Conservation (phyloP, 1,284 basidiomycete species). For the Cryptococcus sp. region DNA sequence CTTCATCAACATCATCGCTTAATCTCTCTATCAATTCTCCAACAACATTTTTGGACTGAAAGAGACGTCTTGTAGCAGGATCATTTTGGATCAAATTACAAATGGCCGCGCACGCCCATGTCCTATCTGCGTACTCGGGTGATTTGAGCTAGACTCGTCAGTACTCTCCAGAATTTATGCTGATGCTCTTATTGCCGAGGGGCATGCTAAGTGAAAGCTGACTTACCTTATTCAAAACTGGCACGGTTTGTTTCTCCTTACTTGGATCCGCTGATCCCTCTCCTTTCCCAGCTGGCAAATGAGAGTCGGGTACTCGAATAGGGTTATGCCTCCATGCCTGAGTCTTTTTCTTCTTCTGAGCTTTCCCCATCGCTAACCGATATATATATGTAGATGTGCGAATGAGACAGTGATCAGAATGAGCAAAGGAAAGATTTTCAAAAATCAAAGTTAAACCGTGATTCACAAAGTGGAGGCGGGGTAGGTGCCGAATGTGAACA, state of each 20-base stretch:
- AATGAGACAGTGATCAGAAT: background rate
- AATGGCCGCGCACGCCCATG: conserved; percentile 89
- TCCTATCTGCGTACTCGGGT: conserved; percentile 68
- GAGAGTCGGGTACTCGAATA: conserved; percentile 82
- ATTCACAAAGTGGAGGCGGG: background rate
- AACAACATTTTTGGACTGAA: conserved; percentile 87
- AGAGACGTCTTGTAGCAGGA: conserved; percentile 74
- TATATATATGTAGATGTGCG: background rate
- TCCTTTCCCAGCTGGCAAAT: conserved; percentile 65
- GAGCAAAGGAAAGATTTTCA: background rate
- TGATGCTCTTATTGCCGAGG: too few relatives aligned
- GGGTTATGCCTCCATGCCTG: conserved; percentile 77
- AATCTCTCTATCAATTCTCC: conserved; percentile 76
- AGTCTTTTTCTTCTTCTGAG: conserved; percentile 62
- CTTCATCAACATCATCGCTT: conserved; percentile 78
- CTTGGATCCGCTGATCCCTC: conserved; percentile 48
- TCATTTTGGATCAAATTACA: conserved; percentile 85
- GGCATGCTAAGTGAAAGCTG: background rate
- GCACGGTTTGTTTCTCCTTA: conserved; percentile 71
- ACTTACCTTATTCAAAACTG: conserved; percentile 76
- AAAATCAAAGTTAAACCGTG: background rate
- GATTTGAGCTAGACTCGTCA: conserved; percentile 46
- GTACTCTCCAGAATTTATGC: too few relatives aligned
- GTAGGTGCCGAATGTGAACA: too few relatives aligned
- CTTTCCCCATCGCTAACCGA: conserved; percentile 67